Conservation (phyloP, 257 asterid species). For the Przewalskia tangutica region DNA sequence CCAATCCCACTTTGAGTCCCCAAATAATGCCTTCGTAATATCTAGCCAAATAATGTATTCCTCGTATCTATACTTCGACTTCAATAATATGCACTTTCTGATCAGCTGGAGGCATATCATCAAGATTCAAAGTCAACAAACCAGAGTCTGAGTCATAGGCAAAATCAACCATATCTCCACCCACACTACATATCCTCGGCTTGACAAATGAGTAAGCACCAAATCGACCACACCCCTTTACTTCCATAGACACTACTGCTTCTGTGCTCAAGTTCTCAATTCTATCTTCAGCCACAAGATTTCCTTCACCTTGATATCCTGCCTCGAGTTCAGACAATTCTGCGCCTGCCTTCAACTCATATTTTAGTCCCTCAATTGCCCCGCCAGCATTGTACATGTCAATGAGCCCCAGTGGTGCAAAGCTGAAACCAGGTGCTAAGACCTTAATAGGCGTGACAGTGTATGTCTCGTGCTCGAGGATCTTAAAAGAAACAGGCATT, state of each 20-base stretch:
- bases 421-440: conserved; percentile 33
- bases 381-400: conserved; percentile 82
- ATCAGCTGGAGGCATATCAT: conserved; percentile 53
- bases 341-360: conserved; percentile 30
- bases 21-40: neutral
- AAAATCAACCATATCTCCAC: conserved; percentile 30
- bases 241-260: conserved; percentile 41
- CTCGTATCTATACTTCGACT: conserved; percentile 34
- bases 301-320: conserved; percentile 18
- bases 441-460: conserved; percentile 56
- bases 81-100: conserved; percentile 40
- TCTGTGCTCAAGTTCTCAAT: conserved; percentile 24
- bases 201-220: conserved; percentile 63
- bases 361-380: conserved; percentile 53
- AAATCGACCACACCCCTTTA: conserved; percentile 62
- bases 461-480: conserved; percentile 69
- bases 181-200: conserved; percentile 42
- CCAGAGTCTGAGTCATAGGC: conserved; percentile 44
- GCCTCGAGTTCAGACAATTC: conserved; percentile 16
- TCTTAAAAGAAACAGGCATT: conserved; percentile 65
- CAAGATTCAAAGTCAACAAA: conserved; percentile 42
- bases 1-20: neutral
- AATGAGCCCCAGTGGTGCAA: conserved; percentile 71
- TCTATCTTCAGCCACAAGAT: conserved; percentile 7
- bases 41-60: conserved; percentile 1